A percentile compares a stretch with the other conserved stretches of the same genome.
phyloP scores from a whole-genome alignment of 2,329 filamentous ascomycete species.

The Cucurbitaria berberidis region DNA sequence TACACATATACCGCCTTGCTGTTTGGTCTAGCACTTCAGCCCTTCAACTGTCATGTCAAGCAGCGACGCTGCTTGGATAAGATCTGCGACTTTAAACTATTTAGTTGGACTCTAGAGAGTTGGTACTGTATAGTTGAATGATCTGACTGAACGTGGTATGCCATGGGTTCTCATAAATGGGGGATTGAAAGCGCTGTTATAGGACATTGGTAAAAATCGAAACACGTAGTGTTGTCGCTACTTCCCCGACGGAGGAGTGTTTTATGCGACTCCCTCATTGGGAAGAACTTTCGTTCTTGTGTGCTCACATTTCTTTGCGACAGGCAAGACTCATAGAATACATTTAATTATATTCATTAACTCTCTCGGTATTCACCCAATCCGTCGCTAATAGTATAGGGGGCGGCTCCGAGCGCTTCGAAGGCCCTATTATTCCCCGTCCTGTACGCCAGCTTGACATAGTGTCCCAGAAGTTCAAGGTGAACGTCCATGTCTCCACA shows the following conservation, averaged over 20 bases:
- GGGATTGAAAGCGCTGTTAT: no score
- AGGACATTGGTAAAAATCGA: no score
- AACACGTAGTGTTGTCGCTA: no score
- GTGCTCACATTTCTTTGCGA: not conserved
- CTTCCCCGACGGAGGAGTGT: no score
- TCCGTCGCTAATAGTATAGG: not conserved
- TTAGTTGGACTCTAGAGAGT: no score
- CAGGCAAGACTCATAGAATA: not conserved
- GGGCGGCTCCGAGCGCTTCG: slow-evolving; percentile 28
- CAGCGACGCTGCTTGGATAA: no score
- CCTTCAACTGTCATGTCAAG: no score
- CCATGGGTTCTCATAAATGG: no score
- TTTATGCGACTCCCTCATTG: not conserved
- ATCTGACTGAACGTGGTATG: no score
- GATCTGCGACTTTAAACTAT: no score
- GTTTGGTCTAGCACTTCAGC: not conserved
- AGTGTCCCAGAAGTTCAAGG: not conserved
- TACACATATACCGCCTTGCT: not conserved
- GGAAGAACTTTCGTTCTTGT: not conserved
- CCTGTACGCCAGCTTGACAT: not conserved
- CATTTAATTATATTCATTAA: not conserved
- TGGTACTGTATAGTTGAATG: no score
- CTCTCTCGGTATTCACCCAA: not conserved
- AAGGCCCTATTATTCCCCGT: slow-evolving; percentile 10
- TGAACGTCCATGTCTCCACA: not conserved